Evolutionary conservation across 352 stramenopile genomes (phyloP), one percentile per base, ranked within the genome.

Genomic region (Pythium pyrilobum): DNA sequence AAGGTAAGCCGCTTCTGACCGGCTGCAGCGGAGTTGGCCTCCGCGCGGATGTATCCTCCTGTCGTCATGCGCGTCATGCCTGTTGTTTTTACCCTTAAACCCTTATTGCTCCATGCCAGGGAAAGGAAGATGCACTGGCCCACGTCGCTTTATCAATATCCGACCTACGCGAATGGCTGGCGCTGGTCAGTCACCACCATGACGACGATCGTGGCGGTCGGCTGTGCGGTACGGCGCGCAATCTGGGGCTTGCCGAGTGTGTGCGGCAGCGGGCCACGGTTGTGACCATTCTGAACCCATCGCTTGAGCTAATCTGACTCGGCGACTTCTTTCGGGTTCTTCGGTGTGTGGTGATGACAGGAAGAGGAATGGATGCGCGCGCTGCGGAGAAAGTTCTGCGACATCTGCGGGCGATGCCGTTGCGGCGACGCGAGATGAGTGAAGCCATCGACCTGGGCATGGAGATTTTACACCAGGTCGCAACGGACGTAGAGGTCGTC

Each of bases 161-260:
- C 56, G 48, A 57, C 28, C 42, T 64, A 24, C 40, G 48, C 41
- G 42, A 27, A 25, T 64, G 56, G 47, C 25, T 64, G 13, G 15
- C 31, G 0, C 23, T 52, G 23, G 31, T 59, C 3, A 28, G 37
- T 51, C 36, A 24, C 23, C n/a, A 25, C 9, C 33, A 37, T 36
- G 41, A 38, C 23, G 42, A 40, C 20, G 52, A 59, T 3, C 16
- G 27, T 38, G 29, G 33, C 33, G 49, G 32, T 5, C 11, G 34
- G 4, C 23, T 40, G 20, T 16, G 33, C n/a, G n/a, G n/a, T 38
- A 8, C 11, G 33, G 33, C 6, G 12, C 33, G 33, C 33, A 38
- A 20, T 16, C 6, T 16, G 15, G 15, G 33, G 18, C 33, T 38
- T 10, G 33, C 32, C 11, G 18, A 18, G 32, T 15, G 23, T 13